A percentile compares a stretch with the other conserved stretches of the same genome.
Conservation (phyloP, 2,329 filamentous ascomycete genomes). For the Trichoderma sp. region DNA sequence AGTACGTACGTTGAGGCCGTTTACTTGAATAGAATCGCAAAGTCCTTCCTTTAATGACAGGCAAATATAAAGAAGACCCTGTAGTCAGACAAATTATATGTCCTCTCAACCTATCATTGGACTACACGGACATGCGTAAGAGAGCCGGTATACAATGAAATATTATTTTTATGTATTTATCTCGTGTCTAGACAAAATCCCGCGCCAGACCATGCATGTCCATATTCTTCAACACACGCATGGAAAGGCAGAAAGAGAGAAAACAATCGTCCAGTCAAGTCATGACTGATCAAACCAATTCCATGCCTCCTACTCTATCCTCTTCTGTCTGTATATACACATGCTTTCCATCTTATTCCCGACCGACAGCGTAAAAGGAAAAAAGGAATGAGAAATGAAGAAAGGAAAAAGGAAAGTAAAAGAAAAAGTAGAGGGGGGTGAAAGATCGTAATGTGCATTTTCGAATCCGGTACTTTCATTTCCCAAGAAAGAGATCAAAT, state of each 20-base stretch:
- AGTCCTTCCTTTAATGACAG: too few relatives aligned
- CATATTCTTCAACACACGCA: not conserved
- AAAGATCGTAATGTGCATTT: not conserved
- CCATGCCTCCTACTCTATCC: not conserved
- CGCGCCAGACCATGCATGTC: not conserved
- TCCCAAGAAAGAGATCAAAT: not conserved
- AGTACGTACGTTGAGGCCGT: too few relatives aligned
- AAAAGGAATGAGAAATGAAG: not conserved
- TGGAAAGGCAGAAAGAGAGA: not conserved
- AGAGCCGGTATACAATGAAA: not conserved
- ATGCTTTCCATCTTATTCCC: not conserved
- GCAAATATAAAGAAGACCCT: too few relatives aligned
- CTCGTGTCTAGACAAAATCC: not conserved
- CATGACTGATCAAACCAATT: not conserved
- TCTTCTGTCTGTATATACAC: not conserved
- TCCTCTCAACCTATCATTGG: not conserved
- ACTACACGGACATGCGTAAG: not conserved
- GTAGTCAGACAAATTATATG: too few relatives aligned
- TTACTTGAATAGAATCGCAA: too few relatives aligned
- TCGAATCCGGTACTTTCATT: constrained; percentile 1
- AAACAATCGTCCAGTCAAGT: not conserved
- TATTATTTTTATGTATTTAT: not conserved
- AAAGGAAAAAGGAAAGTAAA: not conserved
- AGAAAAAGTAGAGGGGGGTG: not conserved
- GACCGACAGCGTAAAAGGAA: not conserved